Percentiles rank a stretch among this genome's conserved stretches.
These are phyloP conservation scores for Oryza glumipatula DNA, from an alignment of 176 grass and related monocot genomes.

Conservation along the genomic window DNA sequence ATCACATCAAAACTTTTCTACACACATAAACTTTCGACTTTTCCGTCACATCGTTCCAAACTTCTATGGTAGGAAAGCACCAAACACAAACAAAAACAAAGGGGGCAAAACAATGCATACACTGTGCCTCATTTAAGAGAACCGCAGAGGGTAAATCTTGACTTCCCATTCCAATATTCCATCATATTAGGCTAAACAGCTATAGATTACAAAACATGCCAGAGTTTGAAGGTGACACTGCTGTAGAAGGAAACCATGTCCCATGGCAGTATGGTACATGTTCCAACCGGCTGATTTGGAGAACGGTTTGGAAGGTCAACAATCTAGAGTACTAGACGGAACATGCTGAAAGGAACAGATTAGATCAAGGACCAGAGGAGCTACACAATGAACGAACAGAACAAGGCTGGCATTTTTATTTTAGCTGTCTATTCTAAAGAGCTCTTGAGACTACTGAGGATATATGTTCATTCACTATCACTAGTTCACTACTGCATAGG, in stretches of 20 bases:
- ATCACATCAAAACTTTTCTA: too few relatives aligned
- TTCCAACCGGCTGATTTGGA: constrained; percentile 34
- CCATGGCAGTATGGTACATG: constrained; percentile 28
- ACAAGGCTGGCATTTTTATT: constrained; percentile 53
- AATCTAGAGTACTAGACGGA: background rate
- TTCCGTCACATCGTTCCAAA: too few relatives aligned
- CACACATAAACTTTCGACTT: too few relatives aligned
- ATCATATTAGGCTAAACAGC: constrained; percentile 31
- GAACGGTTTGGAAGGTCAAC: constrained; percentile 26
- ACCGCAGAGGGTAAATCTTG: background rate
- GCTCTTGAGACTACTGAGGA: constrained; percentile 44
- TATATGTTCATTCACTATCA: constrained; percentile 36
- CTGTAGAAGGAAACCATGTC: constrained; percentile 20
- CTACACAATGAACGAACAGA: constrained; percentile 51
- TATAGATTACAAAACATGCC: constrained; percentile 49
- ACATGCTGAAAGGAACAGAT: background rate
- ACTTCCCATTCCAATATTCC: constrained; percentile 22
- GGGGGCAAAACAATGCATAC: background rate
- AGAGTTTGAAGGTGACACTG: constrained; percentile 2
- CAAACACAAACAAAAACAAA: background rate
- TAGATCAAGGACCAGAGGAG: background rate
- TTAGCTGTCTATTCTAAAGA: constrained; percentile 51
- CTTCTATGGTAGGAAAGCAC: background rate
- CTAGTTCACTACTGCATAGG: constrained; percentile 73
- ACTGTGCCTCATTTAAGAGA: background rate